A percentile compares a stretch with the other conserved stretches of the same genome.
These are phyloP conservation scores for Fusarium falciforme DNA, from an alignment of 2,329 filamentous ascomycete genomes.

Conservation along the genomic window DNA sequence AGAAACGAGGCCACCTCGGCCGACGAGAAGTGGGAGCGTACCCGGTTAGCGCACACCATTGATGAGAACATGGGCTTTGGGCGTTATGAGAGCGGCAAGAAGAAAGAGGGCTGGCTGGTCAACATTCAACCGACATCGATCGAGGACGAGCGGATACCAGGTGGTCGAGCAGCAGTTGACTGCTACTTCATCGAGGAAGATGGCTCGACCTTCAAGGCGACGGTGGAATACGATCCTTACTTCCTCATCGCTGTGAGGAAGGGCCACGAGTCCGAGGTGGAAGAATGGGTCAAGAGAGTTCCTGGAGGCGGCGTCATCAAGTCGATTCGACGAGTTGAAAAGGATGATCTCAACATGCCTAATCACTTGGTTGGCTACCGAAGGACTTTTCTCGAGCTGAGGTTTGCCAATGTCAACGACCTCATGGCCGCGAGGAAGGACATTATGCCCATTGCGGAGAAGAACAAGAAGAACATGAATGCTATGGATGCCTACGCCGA, in stretches of 20 bases:
- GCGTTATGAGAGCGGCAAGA: slow-evolving; percentile 88
- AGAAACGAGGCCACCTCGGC: slow-evolving; percentile 87
- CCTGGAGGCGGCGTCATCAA: slow-evolving; percentile 85
- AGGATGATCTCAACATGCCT: slow-evolving; percentile 94
- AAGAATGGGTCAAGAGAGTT: slow-evolving; percentile 90
- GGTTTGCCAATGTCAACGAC: slow-evolving; percentile 88
- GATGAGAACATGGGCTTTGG: slow-evolving; percentile 96
- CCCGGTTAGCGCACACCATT: slow-evolving; percentile 84
- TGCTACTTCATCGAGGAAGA: slow-evolving; percentile 97
- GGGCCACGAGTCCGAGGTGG: slow-evolving; percentile 90
- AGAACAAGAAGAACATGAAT: slow-evolving; percentile 95
- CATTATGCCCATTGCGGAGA: slow-evolving; percentile 91
- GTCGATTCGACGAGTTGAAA: slow-evolving; percentile 79
- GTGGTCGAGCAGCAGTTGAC: slow-evolving; percentile 90
- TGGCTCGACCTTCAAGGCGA: slow-evolving; percentile 92
- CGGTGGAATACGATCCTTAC: slow-evolving; percentile 95
- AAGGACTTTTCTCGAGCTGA: slow-evolving; percentile 86
- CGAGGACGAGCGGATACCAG: slow-evolving; percentile 84
- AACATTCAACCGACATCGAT: slow-evolving; percentile 93
- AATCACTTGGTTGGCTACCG: slow-evolving; percentile 95
- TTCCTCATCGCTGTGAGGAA: slow-evolving; percentile 92
- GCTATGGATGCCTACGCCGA: slow-evolving; percentile 99
- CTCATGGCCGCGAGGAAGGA: slow-evolving; percentile 85
- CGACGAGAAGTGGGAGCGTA: slow-evolving; percentile 92
- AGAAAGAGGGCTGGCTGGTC: slow-evolving; percentile 88